These are phyloP conservation scores for Diaporthe ilicicola DNA, from an alignment of 2,329 filamentous ascomycete genomes.

Conservation along the genomic window DNA sequence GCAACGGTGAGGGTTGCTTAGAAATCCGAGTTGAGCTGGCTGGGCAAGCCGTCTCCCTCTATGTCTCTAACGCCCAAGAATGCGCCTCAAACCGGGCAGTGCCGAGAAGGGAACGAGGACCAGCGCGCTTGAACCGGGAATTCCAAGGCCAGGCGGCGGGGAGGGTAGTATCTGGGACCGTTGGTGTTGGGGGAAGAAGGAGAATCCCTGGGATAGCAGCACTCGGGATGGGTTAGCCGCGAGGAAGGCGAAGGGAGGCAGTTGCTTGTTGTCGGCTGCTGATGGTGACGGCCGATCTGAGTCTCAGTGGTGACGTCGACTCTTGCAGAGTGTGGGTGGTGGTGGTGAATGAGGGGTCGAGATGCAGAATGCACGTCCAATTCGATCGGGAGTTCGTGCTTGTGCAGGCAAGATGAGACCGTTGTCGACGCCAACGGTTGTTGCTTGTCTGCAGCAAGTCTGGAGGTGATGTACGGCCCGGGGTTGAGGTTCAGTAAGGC, in stretches of 20 bases:
- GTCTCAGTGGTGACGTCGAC: constrained; percentile 26
- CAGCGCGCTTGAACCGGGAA: neutral
- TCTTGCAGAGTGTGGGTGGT: neutral
- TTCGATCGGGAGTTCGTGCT: neutral
- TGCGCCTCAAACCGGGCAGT: constrained; percentile 8
- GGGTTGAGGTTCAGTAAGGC: neutral
- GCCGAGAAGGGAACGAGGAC: neutral
- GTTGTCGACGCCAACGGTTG: neutral
- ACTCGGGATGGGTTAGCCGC: neutral
- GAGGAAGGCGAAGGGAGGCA: neutral
- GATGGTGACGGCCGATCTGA: constrained; percentile 13
- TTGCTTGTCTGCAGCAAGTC: neutral
- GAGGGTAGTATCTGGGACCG: neutral
- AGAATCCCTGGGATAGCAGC: neutral
- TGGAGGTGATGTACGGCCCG: neutral
- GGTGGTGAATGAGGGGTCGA: neutral
- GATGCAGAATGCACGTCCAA: neutral
- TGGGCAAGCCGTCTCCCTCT: neutral
- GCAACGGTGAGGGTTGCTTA: constrained; percentile 21
- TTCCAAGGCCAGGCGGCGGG: constrained; percentile 6
- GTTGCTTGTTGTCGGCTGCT: neutral
- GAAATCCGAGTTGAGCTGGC: neutral
- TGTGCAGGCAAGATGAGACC: neutral
- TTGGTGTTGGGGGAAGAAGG: neutral
- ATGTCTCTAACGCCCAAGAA: neutral